Percentiles rank a stretch among this genome's conserved stretches.
Conservation (phyloP, 2,329 filamentous ascomycete genomes). For the Scopulariopsis brevicaulis region DNA sequence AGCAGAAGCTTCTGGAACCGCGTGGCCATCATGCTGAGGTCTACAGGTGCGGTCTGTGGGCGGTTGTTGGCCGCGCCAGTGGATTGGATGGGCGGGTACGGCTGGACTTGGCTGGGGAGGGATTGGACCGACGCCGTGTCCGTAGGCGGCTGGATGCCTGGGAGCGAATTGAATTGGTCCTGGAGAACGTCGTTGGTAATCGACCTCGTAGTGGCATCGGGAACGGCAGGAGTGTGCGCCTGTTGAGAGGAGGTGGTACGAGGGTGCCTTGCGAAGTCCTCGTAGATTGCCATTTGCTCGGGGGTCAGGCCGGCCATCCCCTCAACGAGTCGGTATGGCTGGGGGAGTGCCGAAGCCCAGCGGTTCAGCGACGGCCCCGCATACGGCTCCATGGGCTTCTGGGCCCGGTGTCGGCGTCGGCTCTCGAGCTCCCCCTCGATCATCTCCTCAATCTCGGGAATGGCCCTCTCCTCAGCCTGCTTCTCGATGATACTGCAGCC, state of each 20-base stretch:
- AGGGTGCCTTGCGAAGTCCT: conserved; percentile 85
- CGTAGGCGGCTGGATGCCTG: conserved; percentile 44
- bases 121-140: conserved; percentile 47
- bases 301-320: conserved; percentile 62
- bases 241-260: conserved; percentile 47
- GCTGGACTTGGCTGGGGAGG: conserved; percentile 38
- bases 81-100: conserved; percentile 42
- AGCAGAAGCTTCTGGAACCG: conserved; percentile 45
- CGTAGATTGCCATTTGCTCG: conserved; percentile 91
- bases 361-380: conserved; percentile 72
- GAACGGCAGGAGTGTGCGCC: conserved; percentile 43
- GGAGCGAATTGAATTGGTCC: conserved; percentile 47
- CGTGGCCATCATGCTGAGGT: conserved; percentile 39
- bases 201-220: conserved; percentile 44
- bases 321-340: conserved; percentile 80
- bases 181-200: conserved; percentile 54
- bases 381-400: conserved; percentile 73
- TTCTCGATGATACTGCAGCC: conserved; percentile 92
- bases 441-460: conserved; percentile 91
- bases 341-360: conserved; percentile 89
- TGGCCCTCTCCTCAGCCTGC: conserved; percentile 83
- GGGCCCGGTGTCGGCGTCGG: conserved; percentile 62
- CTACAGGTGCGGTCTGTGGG: conserved; percentile 31
- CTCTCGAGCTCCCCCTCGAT: conserved; percentile 71
- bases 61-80: conserved; percentile 37